Conservation (phyloP, 768 basidiomycete species). For the Boletus patriciae region DNA sequence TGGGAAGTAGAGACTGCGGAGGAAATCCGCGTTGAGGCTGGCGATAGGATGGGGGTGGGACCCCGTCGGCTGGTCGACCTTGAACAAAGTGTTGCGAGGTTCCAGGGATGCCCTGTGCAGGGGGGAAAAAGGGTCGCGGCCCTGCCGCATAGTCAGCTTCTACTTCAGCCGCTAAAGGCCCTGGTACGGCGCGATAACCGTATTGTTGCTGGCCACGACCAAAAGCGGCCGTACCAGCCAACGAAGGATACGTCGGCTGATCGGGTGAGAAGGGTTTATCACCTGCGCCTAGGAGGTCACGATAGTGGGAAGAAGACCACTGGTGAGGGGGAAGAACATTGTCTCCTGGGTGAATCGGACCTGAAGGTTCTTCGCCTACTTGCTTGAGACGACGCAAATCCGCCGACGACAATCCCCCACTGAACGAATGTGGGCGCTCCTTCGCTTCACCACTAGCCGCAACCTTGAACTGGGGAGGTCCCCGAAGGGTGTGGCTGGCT, state of each 20-base stretch:
- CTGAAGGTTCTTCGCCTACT: constrained; percentile 48
- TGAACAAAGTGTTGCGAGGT: constrained; percentile 48
- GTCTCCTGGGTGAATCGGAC: constrained; percentile 35
- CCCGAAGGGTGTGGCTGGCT: constrained; percentile 57
- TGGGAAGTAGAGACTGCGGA: constrained; percentile 55
- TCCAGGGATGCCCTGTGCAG: constrained; percentile 41
- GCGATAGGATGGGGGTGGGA: constrained; percentile 55
- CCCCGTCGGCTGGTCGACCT: constrained; percentile 51
- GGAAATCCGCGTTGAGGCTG: constrained; percentile 59
- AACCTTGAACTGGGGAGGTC: constrained; percentile 53
- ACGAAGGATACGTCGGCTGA: constrained; percentile 65
- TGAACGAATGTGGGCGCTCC: constrained; percentile 81
- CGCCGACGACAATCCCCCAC: constrained; percentile 70
- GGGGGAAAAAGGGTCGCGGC: constrained; percentile 54
- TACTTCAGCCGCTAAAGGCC: constrained; percentile 19
- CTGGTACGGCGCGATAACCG: constrained; percentile 48
- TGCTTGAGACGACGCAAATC: constrained; percentile 77
- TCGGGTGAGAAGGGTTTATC: constrained; percentile 46
- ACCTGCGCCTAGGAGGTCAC: constrained; percentile 40
- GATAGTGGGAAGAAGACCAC: constrained; percentile 52
- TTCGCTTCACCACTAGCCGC: constrained; percentile 56
- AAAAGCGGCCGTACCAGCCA: constrained; percentile 46
- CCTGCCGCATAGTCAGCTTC: constrained; percentile 58
- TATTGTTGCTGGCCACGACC: constrained; percentile 56
- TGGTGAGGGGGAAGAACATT: constrained; percentile 44